These are phyloP conservation scores for Amoeboaphelidium protococcarum DNA, from an alignment of 371 early-diverging fungal genomes.

Conservation along the genomic window DNA sequence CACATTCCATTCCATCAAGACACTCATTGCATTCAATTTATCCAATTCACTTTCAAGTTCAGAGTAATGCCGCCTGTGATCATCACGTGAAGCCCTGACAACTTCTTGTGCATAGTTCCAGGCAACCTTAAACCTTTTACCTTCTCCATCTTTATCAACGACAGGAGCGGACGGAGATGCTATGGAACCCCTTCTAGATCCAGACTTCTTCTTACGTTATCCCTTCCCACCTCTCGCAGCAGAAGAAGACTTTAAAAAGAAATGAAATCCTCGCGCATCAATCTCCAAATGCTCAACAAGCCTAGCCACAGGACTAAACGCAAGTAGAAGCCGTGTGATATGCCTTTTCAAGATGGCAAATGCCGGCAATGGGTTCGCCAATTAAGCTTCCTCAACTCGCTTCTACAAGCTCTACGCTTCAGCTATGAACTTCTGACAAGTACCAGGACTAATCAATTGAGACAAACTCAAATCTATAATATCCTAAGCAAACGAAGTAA, in stretches of 20 bases:
- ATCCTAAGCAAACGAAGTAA: not conserved
- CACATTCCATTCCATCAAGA: slow-evolving; percentile 15
- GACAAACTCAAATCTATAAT: not conserved
- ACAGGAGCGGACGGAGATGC: not conserved
- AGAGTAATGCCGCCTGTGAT: not conserved
- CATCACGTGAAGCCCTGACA: not conserved
- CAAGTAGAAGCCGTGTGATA: not conserved
- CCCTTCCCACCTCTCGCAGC: not conserved
- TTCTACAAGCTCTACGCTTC: not conserved
- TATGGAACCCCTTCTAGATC: not conserved
- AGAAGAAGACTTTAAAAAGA: not conserved
- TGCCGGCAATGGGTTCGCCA: not conserved
- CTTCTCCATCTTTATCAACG: not conserved
- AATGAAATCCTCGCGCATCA: not conserved
- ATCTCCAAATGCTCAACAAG: not conserved
- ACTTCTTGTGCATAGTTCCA: not conserved
- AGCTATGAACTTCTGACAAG: not conserved
- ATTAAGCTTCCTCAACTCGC: not conserved
- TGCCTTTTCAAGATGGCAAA: not conserved
- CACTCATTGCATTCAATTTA: slow-evolving; percentile 11
- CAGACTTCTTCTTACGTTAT: not conserved
- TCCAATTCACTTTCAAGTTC: not conserved
- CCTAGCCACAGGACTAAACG: not conserved
- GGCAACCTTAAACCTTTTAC: not conserved
- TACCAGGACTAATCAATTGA: not conserved